Evolutionary conservation across 1,284 basidiomycete genomes (phyloP), one percentile per base, ranked within the genome.

Genomic region (Marasmius oreades): DNA sequence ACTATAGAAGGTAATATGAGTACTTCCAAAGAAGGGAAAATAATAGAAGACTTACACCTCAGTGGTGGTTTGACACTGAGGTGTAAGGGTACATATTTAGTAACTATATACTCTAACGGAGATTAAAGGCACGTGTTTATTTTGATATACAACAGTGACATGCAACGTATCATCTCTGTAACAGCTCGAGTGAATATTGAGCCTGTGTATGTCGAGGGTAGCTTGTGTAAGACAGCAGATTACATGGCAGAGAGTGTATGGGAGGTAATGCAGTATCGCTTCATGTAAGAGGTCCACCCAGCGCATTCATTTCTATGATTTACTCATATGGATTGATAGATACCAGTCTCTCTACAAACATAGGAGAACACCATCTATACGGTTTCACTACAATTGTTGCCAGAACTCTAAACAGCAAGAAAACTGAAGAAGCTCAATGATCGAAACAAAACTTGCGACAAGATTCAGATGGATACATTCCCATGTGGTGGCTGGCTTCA

Each of bases 401-500:
- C 64, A 65, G 45, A 53, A 31, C 16, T 36, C 55, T 4, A 46
- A 39, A 3, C 53, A 59, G 33, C 62, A 66, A 50, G 61, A 26
- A 56, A 59, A 18, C 51, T 60, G 14, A 57, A 58, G 48, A 64
- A 66, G 39, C 43, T 48, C 18, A 48, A 55, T 11, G 58, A 55
- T 24, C 34, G 34, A 16, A 34, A 58, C 20, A 62, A 59, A 37
- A 42, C 50, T 3, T 26, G 60, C 26, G 59, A 64, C 24, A 65
- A 64, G 42, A 55, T 51, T 11, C n/a, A 22, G 18, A 65, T 65
- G 63, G 51, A 52, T 24, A 47, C 50, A 1, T 65, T 64, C 58
- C 53, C 59, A 8, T 65, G 64, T 24, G 18, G 37, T n/a, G 63
- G 64, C 2, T 64, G 61, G 59, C 36, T 64, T 14, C 56, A 62